Base-by-base conservation (phyloP, 225 moss, liverwort and hornwort genomes). In the Sphagnum contortum region DNA sequence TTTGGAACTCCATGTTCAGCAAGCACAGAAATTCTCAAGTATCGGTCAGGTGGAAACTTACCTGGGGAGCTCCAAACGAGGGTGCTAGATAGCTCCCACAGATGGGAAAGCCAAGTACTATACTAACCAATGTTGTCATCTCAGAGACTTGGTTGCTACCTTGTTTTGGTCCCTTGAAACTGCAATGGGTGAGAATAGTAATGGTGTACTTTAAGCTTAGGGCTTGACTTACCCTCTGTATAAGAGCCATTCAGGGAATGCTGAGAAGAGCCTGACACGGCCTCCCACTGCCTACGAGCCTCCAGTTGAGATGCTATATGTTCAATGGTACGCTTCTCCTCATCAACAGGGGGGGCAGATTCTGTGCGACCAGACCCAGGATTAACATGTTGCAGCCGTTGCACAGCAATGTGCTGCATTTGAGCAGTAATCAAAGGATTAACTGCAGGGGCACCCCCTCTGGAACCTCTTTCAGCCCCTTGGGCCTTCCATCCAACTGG, bases 251-350 rank as follows among this genome's bases (percentile, higher is more conserved):
- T 98, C 78, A 90, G 74, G 73, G 83, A 79, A 76, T 83, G 83
- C 70, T 89, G 95, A 74, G 90, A 88, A 70, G 89, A 94, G 79
- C 89, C 95, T 57, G 95, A 91, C 57, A 86, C 89, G 62, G 90
- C 89, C 84, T 98, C 93, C 96, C 96, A 98, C 73, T 98, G 96
- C 76, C 96, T 88, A 72, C 96, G 92, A 69, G 89, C 96, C 87
- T 98, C 96, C 87, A 98, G 81, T 73, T 98, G 96, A n/a, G 93
- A 93, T 65, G 96, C 96, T 74, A 98, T 93, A 67, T 90, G 92
- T 83, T 98, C 96, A 91, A 98, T 93, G 58, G 96, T 89, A 58
- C 96, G 90, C 85, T 98, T 98, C 82, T 98, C 96, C 72, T 91
- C 96, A 77, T 98, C 92, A 73, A 93, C 64, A 1, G 90, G 87